Evolutionary conservation across 2,329 filamentous ascomycete species (phyloP).

Genomic region (Leptographium lundbergii): DNA sequence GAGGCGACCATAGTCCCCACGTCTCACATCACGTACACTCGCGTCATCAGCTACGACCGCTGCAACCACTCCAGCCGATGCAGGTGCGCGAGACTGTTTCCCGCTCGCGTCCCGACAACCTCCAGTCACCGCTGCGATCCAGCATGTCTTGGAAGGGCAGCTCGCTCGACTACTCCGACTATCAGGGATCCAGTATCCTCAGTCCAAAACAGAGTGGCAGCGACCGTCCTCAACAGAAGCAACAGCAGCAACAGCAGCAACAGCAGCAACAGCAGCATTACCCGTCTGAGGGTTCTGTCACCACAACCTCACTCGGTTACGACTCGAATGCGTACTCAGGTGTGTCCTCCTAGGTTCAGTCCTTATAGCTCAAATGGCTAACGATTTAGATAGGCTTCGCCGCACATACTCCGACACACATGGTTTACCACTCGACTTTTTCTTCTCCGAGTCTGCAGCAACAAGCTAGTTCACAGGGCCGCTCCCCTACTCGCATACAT

Average conservation of each 20-base stretch:
- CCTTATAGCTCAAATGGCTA: constrained; percentile 10
- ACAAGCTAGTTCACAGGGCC: constrained; percentile 26
- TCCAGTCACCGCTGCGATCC: constrained; percentile 45
- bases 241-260: not conserved
- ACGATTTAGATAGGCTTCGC: constrained; percentile 25
- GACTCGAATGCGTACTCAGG: constrained; percentile 38
- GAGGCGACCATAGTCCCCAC: not conserved
- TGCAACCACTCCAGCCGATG: constrained; percentile 33
- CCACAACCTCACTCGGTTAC: constrained; percentile 31
- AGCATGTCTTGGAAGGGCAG: constrained; percentile 53
- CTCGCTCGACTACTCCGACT: constrained; percentile 43
- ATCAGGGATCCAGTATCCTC: constrained; percentile 24
- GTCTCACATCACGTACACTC: constrained; percentile 6
- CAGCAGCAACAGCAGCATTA: constrained; percentile 16
- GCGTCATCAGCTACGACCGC: constrained; percentile 33
- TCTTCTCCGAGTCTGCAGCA: constrained; percentile 26
- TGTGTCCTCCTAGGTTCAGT: constrained; percentile 20
- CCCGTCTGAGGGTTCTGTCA: constrained; percentile 9
- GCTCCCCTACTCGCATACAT: constrained; percentile 30
- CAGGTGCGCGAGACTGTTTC: constrained; percentile 45
- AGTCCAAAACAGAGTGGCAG: constrained; percentile 19
- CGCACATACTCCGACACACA: constrained; percentile 35
- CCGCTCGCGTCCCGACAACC: constrained; percentile 41
- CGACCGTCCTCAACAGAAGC: not conserved
- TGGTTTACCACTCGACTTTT: constrained; percentile 32